Evolutionary conservation across 2,329 filamentous ascomycete species (phyloP).

Genomic region (Colletotrichum chrysophilum): DNA sequence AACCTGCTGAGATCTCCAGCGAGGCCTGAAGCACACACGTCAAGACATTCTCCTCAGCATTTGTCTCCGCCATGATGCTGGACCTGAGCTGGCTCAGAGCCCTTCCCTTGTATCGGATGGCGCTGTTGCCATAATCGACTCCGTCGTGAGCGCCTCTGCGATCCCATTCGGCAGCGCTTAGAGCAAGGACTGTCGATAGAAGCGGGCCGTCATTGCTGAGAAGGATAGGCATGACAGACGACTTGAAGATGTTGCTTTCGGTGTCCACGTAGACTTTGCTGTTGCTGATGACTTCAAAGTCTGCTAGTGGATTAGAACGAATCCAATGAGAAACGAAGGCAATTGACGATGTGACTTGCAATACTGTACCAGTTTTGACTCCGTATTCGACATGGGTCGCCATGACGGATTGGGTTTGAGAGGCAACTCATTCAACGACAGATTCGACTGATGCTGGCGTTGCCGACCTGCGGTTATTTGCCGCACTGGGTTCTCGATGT

Average conservation of each 20-base stretch:
- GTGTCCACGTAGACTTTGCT: not conserved
- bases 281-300: conserved; percentile 2
- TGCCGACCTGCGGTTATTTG: not conserved
- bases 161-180: not conserved
- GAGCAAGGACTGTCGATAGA: not conserved
- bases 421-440: not conserved
- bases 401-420: not conserved
- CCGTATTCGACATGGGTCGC: not conserved
- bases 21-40: conserved; percentile 9
- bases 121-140: not conserved
- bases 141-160: not conserved
- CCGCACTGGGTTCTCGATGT: not conserved
- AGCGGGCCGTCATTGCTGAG: not conserved
- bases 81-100: not conserved
- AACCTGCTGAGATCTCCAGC: not conserved
- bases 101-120: not conserved
- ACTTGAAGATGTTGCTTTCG: not conserved
- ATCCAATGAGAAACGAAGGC: not conserved
- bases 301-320: not conserved
- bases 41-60: not conserved
- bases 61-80: not conserved
- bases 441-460: not conserved
- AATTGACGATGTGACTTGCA: not conserved
- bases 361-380: not conserved
- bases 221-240: not conserved